A percentile compares a stretch with the other conserved stretches of the same genome.
Evolutionary conservation across 108 stramenopile genomes (phyloP).

Genomic region (Pseudonitzschia multiseries): DNA sequence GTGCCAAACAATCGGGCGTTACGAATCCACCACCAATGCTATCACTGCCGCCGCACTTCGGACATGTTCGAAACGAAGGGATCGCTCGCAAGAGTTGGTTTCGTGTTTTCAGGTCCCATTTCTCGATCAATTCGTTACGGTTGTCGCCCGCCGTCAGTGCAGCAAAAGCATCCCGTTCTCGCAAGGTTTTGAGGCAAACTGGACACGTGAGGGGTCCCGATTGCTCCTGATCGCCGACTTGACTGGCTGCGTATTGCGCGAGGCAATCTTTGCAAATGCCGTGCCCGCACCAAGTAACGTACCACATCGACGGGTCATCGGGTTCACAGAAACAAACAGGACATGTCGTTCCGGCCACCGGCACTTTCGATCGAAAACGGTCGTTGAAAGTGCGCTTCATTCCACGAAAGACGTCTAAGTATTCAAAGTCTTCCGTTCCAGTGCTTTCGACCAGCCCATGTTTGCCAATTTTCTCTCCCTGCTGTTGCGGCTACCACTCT

Average conservation of each 20-base stretch:
- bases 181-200: slow-evolving; percentile 51
- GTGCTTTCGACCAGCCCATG: slow-evolving; percentile 33
- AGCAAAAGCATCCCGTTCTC: slow-evolving; percentile 54
- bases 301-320: slow-evolving; percentile 34
- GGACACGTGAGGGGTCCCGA: slow-evolving; percentile 67
- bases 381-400: slow-evolving; percentile 14
- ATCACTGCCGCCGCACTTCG: slow-evolving; percentile 32
- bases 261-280: slow-evolving; percentile 63
- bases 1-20: slow-evolving; percentile 58
- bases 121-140: slow-evolving; percentile 21
- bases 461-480: slow-evolving; percentile 41
- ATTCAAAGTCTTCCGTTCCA: slow-evolving; percentile 38
- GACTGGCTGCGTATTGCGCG: slow-evolving; percentile 50
- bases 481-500: slow-evolving; percentile 38
- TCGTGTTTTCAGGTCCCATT: slow-evolving; percentile 58
- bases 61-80: slow-evolving; percentile 60
- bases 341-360: slow-evolving; percentile 30
- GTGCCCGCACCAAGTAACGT: slow-evolving; percentile 62
- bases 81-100: slow-evolving; percentile 55
- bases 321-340: slow-evolving; percentile 40
- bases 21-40: slow-evolving; percentile 60
- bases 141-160: slow-evolving; percentile 28
- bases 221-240: slow-evolving; percentile 53
- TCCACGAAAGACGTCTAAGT: slow-evolving; percentile 38
- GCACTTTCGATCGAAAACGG: not conserved